Base-by-base conservation (phyloP, 2,329 filamentous ascomycete genomes). In the Monascus ruber region DNA sequence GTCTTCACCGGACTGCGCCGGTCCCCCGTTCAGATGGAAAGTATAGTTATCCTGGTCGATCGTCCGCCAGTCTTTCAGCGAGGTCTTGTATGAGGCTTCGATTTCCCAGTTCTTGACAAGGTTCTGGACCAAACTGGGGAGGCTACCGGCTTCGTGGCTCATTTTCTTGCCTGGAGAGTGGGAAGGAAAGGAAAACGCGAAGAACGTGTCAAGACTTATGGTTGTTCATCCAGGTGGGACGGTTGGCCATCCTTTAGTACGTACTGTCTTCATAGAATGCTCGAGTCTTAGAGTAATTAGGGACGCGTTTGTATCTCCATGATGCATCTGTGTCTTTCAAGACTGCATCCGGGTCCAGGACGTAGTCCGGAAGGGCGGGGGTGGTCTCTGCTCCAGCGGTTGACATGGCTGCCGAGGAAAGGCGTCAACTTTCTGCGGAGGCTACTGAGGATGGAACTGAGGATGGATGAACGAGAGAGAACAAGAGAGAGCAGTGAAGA, bases 41-140 rank as follows among this genome's bases (percentile, higher is more conserved):
- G 64, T 70, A 64, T 82, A 83, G 26, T 70, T 71, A 5, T 63
- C 53, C 4, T 62, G 66, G 54, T 81, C 75, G 47, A 83, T 70
- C 2, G 79, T 83, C 34, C 78, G 71, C 79, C 79, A 83, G 58
- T 83, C 75, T 3, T 61, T 49, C 6, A 81, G 65, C 10, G 66
- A 51, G 5, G 70, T 70, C 61, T 83, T 83, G 71, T 79, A 81
- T 0, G 76, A 81, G 1, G 79, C 79, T 56, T 83, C 79, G 37
- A 82, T 73, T 57, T 83, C 79, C 79, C 79, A 83, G 56, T 83
- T 83, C 64, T 83, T 82, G 53, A 83, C 78, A 1, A 83, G 70
- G 52, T 82, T 83, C 55, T 82, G 73, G 31, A 83, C 77, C 4
- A 83, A 69, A 36, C 70, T 61, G 9, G 74, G 70, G 2, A 83